phyloP scores from a whole-genome alignment of 176 grass and related monocot species.

The Pontederia paniculata region DNA sequence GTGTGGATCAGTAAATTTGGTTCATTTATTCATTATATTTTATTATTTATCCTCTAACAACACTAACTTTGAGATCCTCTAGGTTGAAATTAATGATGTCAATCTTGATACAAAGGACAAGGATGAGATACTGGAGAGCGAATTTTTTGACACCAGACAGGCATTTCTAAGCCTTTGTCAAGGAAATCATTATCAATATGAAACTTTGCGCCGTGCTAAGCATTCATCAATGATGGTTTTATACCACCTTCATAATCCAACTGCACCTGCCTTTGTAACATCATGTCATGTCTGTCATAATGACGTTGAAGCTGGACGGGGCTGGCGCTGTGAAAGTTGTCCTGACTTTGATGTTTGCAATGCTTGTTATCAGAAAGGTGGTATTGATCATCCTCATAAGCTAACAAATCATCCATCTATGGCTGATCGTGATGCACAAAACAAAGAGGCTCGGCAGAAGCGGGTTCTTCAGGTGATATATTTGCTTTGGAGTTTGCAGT shows the following conservation, averaged over 20 bases:
- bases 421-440: constrained; percentile 78
- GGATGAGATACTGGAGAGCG: constrained; percentile 18
- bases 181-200: constrained; percentile 20
- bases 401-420: constrained; percentile 86
- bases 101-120: constrained; percentile 6
- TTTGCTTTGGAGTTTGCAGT: constrained; percentile 6
- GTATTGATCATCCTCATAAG: constrained; percentile 73
- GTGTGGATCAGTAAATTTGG: too few relatives aligned
- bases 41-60: not conserved
- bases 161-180: constrained; percentile 18
- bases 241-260: constrained; percentile 21
- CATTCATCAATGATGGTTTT: constrained; percentile 22
- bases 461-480: constrained; percentile 75
- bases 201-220: constrained; percentile 13
- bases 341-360: constrained; percentile 98
- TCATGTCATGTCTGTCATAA: constrained; percentile 77
- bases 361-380: constrained; percentile 69
- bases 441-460: constrained; percentile 82
- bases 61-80: not conserved
- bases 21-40: too few relatives aligned
- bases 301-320: constrained; percentile 91
- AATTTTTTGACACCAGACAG: constrained; percentile 19
- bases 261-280: constrained; percentile 25
- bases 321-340: constrained; percentile 92
- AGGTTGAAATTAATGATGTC: constrained; percentile 15